A percentile compares a stretch with the other conserved stretches of the same genome.
Conservation (phyloP, 768 basidiomycete genomes). For the Kwoniella mangroviensis region DNA sequence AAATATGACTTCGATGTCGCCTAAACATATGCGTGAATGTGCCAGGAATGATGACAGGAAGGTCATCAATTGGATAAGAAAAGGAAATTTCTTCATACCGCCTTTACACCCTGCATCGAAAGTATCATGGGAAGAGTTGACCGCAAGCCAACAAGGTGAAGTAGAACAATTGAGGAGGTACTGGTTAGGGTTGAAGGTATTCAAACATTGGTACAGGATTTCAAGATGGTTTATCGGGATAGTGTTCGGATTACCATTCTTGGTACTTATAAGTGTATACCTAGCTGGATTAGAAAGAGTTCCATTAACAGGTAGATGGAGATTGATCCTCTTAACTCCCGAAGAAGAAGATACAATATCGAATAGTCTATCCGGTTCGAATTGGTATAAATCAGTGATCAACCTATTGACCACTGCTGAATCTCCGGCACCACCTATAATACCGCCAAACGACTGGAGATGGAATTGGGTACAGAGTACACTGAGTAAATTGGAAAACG, state of each 20-base stretch:
- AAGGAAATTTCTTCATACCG: constrained; percentile 41
- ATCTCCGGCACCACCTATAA: constrained; percentile 64
- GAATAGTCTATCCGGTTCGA: constrained; percentile 75
- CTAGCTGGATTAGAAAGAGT: constrained; percentile 52
- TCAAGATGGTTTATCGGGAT: constrained; percentile 29
- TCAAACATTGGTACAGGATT: constrained; percentile 33
- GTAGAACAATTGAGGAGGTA: constrained; percentile 41
- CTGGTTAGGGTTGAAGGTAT: constrained; percentile 33
- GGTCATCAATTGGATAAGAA: neutral
- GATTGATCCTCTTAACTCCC: constrained; percentile 84
- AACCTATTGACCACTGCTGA: constrained; percentile 72
- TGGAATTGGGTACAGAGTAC: constrained; percentile 83
- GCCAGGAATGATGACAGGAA: constrained; percentile 10
- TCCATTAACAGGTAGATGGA: constrained; percentile 64
- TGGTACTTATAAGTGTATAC: constrained; percentile 42
- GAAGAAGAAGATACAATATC: constrained; percentile 91
- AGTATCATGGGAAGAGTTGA: constrained; percentile 32
- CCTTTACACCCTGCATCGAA: constrained; percentile 41
- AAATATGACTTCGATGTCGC: neutral
- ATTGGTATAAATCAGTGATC: constrained; percentile 83
- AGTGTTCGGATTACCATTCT: constrained; percentile 42
- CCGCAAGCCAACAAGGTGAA: constrained; percentile 24
- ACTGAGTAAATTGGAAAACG: constrained; percentile 74
- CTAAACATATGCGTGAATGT: constrained; percentile 4
- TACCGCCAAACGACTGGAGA: constrained; percentile 84